Evolutionary conservation across 805 yeast genomes (phyloP), one percentile per base, ranked within the genome.

Genomic region (Teunomyces stri): DNA sequence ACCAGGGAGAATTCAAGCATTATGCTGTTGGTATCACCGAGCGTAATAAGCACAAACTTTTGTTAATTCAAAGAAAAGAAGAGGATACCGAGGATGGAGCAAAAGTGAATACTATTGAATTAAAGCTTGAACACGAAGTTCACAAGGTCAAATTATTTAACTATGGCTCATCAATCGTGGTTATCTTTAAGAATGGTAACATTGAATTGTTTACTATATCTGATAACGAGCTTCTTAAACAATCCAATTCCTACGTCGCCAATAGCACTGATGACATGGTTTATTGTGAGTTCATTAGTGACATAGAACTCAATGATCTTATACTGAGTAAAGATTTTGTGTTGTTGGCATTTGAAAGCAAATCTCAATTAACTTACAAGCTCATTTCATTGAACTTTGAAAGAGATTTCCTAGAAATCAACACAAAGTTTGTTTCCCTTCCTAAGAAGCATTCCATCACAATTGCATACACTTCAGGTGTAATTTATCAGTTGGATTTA

Each of bases 21-120:
- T 72, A 65, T 46, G 60, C 70, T n/a, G 62, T 75, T 20, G 81
- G 74, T 6, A 51, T 66, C 39, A 65, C 75, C 6, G 75, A 70
- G 36, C 59, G 76, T 42, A 64, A 58, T 42, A 58, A 51, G 39
- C 52, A 53, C 48, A 65, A 61, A 45, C 39, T 69, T 6, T 50
- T 65, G 45, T 37, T 62, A 11, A 55, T 69, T 41, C 48, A 55
- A 20, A 58, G 39, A 25, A 38, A 34, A 18, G 36, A 51, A 47
- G 42, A 47, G 20, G 38, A 22, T 5, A 10, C 37, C 12, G 48
- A 43, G 20, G 43, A 46, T 15, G 48, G 30, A 21, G 46, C 49
- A 22, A 45, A 46, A n/a, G 42, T 39, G 6, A 33, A 31, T 7
- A 45, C 48, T 13, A 41, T 40, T 18, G 57, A 53, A 28, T 28